Percentiles rank a stretch among this genome's conserved stretches.
Evolutionary conservation across 805 yeast genomes (phyloP).

Genomic region (Kuraishia borneana): DNA sequence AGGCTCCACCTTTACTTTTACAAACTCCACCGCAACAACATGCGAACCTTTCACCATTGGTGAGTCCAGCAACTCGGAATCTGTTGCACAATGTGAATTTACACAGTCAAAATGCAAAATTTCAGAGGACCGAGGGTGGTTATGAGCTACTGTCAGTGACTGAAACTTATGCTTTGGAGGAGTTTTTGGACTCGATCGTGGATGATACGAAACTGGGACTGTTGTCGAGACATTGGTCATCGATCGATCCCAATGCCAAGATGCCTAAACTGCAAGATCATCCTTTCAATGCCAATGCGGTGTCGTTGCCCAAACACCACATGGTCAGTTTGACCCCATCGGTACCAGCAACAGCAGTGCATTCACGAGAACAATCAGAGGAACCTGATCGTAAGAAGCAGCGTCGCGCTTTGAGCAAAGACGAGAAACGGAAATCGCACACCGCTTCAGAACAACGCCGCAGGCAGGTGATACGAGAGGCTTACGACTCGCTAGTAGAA

Average conservation of each 20-base stretch:
- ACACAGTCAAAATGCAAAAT: slow-evolving; percentile 9
- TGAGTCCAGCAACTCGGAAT: slow-evolving; percentile 20
- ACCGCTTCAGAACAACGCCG: slow-evolving; percentile 26
- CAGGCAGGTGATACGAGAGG: slow-evolving; percentile 21
- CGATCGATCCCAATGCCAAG: slow-evolving; percentile 16
- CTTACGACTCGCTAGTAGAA: slow-evolving; percentile 21
- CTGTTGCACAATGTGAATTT: slow-evolving; percentile 17
- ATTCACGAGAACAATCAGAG: neutral
- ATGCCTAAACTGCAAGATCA: slow-evolving; percentile 2
- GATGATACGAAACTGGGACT: slow-evolving; percentile 16
- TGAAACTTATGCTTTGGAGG: slow-evolving; percentile 21
- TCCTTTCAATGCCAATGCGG: neutral
- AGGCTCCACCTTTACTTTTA: neutral
- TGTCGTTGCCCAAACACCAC: slow-evolving; percentile 2
- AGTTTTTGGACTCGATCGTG: slow-evolving; percentile 23
- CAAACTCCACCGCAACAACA: neutral
- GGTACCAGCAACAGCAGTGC: neutral
- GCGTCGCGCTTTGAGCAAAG: slow-evolving; percentile 9
- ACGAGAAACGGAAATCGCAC: slow-evolving; percentile 24
- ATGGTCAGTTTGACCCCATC: slow-evolving; percentile 1
- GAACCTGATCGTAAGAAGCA: neutral
- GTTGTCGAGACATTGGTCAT: slow-evolving; percentile 19
- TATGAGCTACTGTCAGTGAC: slow-evolving; percentile 19
- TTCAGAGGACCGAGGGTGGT: slow-evolving; percentile 2
- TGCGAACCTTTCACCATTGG: slow-evolving; percentile 7